These are phyloP conservation scores for Pythium oligandrum DNA, from an alignment of 352 stramenopile genomes.

Conservation along the genomic window DNA sequence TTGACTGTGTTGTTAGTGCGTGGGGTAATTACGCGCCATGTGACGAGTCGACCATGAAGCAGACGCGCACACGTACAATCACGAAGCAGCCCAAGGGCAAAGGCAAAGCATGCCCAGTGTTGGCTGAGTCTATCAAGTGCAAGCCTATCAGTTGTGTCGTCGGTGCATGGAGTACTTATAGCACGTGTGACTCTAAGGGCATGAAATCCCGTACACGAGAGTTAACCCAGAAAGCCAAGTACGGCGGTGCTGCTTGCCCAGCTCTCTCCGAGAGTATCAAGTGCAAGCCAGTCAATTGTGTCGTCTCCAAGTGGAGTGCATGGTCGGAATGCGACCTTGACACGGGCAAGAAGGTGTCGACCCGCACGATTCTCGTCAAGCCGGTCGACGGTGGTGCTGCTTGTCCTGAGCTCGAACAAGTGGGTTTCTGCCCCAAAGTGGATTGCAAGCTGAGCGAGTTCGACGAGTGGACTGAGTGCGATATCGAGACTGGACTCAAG, in stretches of 20 bases:
- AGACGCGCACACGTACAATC: conserved; percentile 35
- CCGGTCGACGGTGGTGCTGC: conserved; percentile 27
- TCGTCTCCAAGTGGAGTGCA: conserved; percentile 33
- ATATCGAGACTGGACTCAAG: conserved; percentile 32
- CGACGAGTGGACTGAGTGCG: conserved; percentile 46
- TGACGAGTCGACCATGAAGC: conserved; percentile 26
- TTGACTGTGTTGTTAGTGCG: conserved; percentile 46
- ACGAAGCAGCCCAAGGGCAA: conserved; percentile 21
- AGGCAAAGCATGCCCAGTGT: conserved; percentile 30
- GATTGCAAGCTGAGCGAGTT: conserved; percentile 47
- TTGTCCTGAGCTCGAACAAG: conserved; percentile 36
- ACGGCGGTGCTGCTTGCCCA: conserved; percentile 38
- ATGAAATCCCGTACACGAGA: conserved; percentile 34
- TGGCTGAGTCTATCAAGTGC: conserved; percentile 49
- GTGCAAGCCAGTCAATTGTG: conserved; percentile 43
- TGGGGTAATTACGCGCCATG: conserved; percentile 42
- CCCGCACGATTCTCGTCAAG: conserved; percentile 29
- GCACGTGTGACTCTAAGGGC: conserved; percentile 22
- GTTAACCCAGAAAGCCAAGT: conserved; percentile 24
- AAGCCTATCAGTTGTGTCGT: conserved; percentile 52
- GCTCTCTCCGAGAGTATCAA: conserved; percentile 28
- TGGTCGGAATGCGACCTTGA: conserved; percentile 39
- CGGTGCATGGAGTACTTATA: conserved; percentile 39
- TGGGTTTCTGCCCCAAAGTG: conserved; percentile 29
- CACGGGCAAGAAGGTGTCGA: conserved; percentile 27